A percentile compares a stretch with the other conserved stretches of the same genome.
Conservation (phyloP, 2,329 filamentous ascomycete genomes). For the Cladosporium cucumerinum region DNA sequence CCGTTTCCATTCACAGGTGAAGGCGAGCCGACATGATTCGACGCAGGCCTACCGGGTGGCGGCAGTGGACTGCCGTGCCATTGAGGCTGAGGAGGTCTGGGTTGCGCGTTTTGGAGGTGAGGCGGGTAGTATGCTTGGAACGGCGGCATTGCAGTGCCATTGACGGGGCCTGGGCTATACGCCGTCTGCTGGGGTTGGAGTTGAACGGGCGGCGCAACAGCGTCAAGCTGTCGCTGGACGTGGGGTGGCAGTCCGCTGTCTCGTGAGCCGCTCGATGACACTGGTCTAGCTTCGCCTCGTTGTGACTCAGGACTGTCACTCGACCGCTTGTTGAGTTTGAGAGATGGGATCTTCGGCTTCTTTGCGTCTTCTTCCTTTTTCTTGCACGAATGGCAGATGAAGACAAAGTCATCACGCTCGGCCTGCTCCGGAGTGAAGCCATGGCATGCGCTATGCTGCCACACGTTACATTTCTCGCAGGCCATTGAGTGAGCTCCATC, state of each 20-base stretch:
- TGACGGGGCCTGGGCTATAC: neutral
- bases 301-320: conserved; percentile 26
- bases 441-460: conserved; percentile 94
- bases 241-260: conserved; percentile 23
- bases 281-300: conserved; percentile 17
- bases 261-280: conserved; percentile 11
- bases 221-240: conserved; percentile 29
- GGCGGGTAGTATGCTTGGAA: conserved; percentile 13
- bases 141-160: neutral
- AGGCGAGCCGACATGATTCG: conserved; percentile 23
- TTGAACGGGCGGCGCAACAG: conserved; percentile 6
- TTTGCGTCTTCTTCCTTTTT: conserved; percentile 62
- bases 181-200: conserved; percentile 6
- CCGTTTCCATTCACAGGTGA: conserved; percentile 26
- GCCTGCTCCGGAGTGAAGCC: conserved; percentile 75
- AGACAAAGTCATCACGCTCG: conserved; percentile 81
- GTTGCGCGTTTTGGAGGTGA: conserved; percentile 15
- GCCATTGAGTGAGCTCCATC: conserved; percentile 92
- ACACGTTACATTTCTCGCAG: conserved; percentile 90
- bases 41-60: conserved; percentile 22
- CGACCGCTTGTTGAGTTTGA: conserved; percentile 51
- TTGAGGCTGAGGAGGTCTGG: conserved; percentile 27
- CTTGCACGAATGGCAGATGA: conserved; percentile 76
- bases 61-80: conserved; percentile 30
- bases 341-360: conserved; percentile 58